Evolutionary conservation across 768 basidiomycete species (phyloP), one percentile per base, ranked within the genome.

Genomic region (Termitomyces sp.): DNA sequence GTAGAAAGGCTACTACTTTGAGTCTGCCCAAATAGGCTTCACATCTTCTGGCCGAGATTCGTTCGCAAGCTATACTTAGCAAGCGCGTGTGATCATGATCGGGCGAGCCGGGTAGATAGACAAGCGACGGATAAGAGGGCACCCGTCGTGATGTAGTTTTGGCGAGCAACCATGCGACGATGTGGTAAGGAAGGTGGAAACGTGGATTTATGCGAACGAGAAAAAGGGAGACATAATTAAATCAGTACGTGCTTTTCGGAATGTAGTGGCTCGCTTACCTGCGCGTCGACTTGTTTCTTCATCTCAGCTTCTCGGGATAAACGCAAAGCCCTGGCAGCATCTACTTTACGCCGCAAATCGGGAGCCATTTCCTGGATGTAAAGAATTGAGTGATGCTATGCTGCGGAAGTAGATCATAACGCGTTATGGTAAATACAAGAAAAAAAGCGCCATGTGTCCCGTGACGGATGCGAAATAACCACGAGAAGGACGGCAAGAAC

Each of bases 341-440:
- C 86, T 17, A 88, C 86, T 62, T 80, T 81, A 46, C 80, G 77
- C 61, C 76, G 78, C 59, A 87, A 67, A 71, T 85, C 84, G 59
- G 86, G 86, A 21, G 86, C 77, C 76, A 88, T 75, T 66, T 76
- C 72, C 85, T 87, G 64, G 48, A 57, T 51, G 55, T 60, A 42
- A 42, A 52, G 48, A 57, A 48, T 51, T 43, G 9, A 39, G 43
- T 52, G 52, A 62, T 52, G 46, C 41, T 32, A 28, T 54, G 40
- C 47, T 42, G 30, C 45, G 42, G 8, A 37, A 27, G 50, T 6
- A 37, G n/a, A 40, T 28, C 37, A 51, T 51, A 28, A 40, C 50
- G 50, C 37, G 50, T 51, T 51, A 51, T 51, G 25, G 39, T 51
- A 39, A 27, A 32, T 41, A 45, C 52, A 43, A 55, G 40, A 51